Base-by-base conservation (phyloP, 306 rosid genomes). In the Lathyrus tuberosus region DNA sequence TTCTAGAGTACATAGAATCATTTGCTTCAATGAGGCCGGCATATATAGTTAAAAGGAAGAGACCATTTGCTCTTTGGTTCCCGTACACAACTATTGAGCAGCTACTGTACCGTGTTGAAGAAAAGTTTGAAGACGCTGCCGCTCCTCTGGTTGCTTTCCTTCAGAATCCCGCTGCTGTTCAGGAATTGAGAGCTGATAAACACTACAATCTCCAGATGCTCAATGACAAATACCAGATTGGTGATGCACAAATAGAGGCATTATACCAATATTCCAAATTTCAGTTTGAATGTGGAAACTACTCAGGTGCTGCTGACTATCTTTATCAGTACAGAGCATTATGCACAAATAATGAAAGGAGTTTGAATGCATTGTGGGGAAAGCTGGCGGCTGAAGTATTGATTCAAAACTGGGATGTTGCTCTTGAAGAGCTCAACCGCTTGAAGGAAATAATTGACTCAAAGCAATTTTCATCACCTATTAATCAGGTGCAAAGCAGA, bases 381-480 rank as follows among this genome's bases (percentile, higher is more conserved):
- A 94, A 94, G 84, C 86, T 91, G 71, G 99, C 99, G 0, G 99
- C 99, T 53, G 99, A 91, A 83, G 81, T 94, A 26, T 80, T 94
- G 87, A 94, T 94, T 97, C 99, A 94, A 67, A 94, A 91, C 76
- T 94, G 99, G 99, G 97, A 94, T 33, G 84, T 86, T 71, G 96
- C 97, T 56, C 92, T 87, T 37, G 99, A 94, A 65, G 97, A 91
- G 92, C 97, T 94, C 63, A 94, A 91, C 59, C 90, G 88, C 13
- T 65, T 94, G 81, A 94, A 91, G 79, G 99, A 94, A 73, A 94
- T 87, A 59, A 89, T 94, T 38, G 99, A 94, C 70, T 87, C 99
- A 1, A 94, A 86, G 99, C 91, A 14, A 75, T 94, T 84, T 79
- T 58, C 92, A 30, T 94, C 99, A 31, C 95, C 97, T 40, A 77